Evolutionary conservation across 768 basidiomycete genomes (phyloP).

Genomic region (Amanita rimosa): DNA sequence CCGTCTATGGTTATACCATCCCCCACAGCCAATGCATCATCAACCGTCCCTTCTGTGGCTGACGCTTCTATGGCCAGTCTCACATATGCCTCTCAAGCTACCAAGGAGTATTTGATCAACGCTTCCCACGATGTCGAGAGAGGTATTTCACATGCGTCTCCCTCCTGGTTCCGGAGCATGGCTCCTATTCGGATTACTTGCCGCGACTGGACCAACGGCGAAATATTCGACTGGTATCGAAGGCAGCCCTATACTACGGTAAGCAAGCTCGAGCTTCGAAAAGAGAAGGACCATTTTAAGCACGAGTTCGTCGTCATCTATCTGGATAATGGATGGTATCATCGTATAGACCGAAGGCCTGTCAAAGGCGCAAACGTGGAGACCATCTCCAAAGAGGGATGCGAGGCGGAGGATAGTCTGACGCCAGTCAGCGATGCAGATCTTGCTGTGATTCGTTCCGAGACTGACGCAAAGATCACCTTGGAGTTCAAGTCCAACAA

Average conservation of each 20-base stretch:
- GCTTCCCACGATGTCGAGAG: no score
- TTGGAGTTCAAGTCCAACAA: neutral
- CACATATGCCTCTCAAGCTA: no score
- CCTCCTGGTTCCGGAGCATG: no score
- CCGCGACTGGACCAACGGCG: neutral
- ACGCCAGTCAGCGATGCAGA: neutral
- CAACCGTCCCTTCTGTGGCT: no score
- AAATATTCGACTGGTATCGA: constrained; percentile 13
- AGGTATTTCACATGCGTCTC: no score
- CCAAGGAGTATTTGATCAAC: no score
- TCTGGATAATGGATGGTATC: neutral
- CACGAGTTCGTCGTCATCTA: neutral
- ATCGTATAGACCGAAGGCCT: neutral
- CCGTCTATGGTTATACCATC: no score
- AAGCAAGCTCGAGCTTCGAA: neutral
- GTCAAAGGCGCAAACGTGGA: neutral
- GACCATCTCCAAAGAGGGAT: neutral
- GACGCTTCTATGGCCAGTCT: no score
- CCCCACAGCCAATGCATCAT: no score
- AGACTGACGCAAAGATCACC: no score
- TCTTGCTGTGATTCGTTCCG: no score
- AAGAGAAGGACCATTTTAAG: neutral
- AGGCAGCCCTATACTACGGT: neutral
- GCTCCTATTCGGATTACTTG: no score
- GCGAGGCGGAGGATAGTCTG: neutral